Conservation (phyloP, 2,329 filamentous ascomycete species). For the Pseudogymnoascus sp. region DNA sequence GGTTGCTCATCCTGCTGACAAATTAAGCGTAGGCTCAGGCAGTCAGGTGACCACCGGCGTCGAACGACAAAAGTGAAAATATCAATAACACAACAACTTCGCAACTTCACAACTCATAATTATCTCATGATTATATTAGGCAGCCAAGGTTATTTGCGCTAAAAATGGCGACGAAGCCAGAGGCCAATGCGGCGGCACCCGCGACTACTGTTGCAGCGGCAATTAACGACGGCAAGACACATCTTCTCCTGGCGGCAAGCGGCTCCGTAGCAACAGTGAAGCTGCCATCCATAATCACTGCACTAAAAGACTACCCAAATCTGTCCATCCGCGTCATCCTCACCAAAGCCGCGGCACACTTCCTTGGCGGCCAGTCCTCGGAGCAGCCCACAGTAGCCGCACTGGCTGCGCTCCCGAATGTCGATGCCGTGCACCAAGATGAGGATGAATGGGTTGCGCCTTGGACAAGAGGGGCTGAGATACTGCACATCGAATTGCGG, state of each 20-base stretch:
- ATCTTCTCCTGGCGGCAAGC: conserved; percentile 58
- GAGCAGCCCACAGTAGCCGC: conserved; percentile 66
- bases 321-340: conserved; percentile 82
- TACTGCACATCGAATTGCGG: conserved; percentile 84
- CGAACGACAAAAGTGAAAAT: neutral
- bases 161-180: neutral
- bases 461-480: conserved; percentile 70
- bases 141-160: neutral
- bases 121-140: neutral
- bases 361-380: conserved; percentile 64
- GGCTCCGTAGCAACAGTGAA: conserved; percentile 88
- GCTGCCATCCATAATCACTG: conserved; percentile 55
- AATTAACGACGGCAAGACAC: conserved; percentile 42
- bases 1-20: neutral
- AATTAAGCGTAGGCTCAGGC: neutral
- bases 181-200: neutral
- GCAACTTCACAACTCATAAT: neutral
- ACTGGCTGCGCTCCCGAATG: conserved; percentile 54
- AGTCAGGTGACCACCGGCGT: neutral
- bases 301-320: conserved; percentile 38
- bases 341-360: conserved; percentile 63
- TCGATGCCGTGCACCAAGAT: conserved; percentile 76
- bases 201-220: neutral
- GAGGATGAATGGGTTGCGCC: conserved; percentile 75
- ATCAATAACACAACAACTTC: conserved; percentile 3